Base-by-base conservation (phyloP, 169 alveolate genomes). In the Eimeria brunetti region DNA sequence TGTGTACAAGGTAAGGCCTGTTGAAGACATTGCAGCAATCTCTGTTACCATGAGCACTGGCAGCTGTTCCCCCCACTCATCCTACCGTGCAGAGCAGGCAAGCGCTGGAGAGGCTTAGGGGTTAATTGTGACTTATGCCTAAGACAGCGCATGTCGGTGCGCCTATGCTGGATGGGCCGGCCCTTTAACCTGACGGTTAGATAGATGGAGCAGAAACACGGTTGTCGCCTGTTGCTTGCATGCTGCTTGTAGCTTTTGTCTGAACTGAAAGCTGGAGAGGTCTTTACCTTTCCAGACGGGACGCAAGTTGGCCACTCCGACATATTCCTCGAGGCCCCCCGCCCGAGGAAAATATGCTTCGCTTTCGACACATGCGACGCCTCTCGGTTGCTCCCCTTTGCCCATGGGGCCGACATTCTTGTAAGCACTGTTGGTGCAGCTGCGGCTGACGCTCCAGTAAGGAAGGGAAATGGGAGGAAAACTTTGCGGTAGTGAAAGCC, bases 301-400 rank as follows among this genome's bases (percentile, higher is more conserved):
- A 94, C 96, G 1, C 81, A 49, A 18, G 88, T 94, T 5, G 46
- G 76, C 62, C 62, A 46, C 51, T 56, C 73, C 22, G 96, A 94
- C 33, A 83, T 84, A 81, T 92, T 92, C 53, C 75, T 62, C 81
- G 89, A 83, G 62, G 88, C 96, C n/a, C 89, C 89, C 9, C 94
- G 67, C 27, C 93, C 89, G 22, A 89, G 96, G 60, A 92, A 92
- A 86, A 46, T 92, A 51, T 92, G 96, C 89, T 38, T 92, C 36
- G 89, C 93, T 53, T 75, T 92, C 46, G 96, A 92, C 96, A 92
- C 96, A 12, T 92, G 96, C 69, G 96, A 92, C 88, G 94, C 96
- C 62, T 92, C 96, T 30, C 92, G 85, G 78, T 33, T 92, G 60
- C 38, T 51, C 22, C 85, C 91, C 44, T 92, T 83, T 38, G 88